Evolutionary conservation across 2,329 filamentous ascomycete genomes (phyloP), one percentile per base, ranked within the genome.

Genomic region (Didymella exigua): DNA sequence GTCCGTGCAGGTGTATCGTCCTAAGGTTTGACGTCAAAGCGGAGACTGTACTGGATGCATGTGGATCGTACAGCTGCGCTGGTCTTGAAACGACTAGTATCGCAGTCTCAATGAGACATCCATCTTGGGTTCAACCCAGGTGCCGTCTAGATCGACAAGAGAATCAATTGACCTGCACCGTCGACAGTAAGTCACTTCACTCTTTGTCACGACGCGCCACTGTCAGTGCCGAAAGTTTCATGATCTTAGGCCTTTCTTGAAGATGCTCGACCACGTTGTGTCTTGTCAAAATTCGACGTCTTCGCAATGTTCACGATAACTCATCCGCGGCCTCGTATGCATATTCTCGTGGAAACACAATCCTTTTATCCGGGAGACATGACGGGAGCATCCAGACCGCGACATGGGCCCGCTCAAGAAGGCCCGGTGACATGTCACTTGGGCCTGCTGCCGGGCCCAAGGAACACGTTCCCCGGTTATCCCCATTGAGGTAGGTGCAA

Each of bases 341-440:
- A 29, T n/a, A 7, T 5, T 21, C 40, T 23, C 13, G 10, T n/a
- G 34, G 42, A 29, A 26, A 42, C 24, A 18, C n/a, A 37, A 24
- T 45, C 52, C 46, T 34, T 16, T 11, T 9, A 14, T 8, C 23
- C 11, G n/a, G 34, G 33, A 46, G 11, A n/a, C 16, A 41, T 11
- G 26, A 23, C 52, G 52, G 46, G 41, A 55, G 40, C 23, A 16
- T 27, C 52, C 41, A 42, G 24, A 26, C 10, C 19, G 49, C 47
- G 46, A 31, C 10, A 19, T 55, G 42, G 46, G 42, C 34, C 52
- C 46, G 52, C 36, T 38, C 6, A 6, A 55, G 24, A 50, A 55
- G 41, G 52, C 23, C 52, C 52, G 52, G 47, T 50, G n/a, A 24
- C 14, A 18, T 31, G n/a, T 36, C 23, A 45, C 52, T 41, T 40